A percentile compares a stretch with the other conserved stretches of the same genome.
phyloP scores from a whole-genome alignment of 306 rosid species.

The Chamaecrista fasciculata region DNA sequence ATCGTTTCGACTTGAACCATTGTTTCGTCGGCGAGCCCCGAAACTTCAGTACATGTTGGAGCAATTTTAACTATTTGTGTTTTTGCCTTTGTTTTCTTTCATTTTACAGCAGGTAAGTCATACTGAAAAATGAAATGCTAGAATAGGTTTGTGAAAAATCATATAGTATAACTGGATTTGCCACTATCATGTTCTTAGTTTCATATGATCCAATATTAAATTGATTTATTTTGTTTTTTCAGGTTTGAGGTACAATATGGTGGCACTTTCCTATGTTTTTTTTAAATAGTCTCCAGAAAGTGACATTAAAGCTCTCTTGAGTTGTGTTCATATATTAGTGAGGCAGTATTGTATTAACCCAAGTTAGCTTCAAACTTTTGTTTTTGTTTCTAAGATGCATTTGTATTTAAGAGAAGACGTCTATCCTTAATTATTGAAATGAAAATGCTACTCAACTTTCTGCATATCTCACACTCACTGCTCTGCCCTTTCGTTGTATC shows the following conservation, averaged over 20 bases:
- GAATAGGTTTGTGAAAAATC: too few relatives aligned
- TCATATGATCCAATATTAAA: too few relatives aligned
- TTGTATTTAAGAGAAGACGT: not conserved
- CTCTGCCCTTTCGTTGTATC: too few relatives aligned
- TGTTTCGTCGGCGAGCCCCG: constrained; percentile 87
- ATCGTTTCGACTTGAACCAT: constrained; percentile 88
- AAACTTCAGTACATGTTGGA: constrained; percentile 78
- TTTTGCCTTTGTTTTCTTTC: constrained; percentile 30
- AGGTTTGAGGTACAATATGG: not conserved
- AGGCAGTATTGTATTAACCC: not conserved
- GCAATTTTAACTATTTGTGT: constrained; percentile 49
- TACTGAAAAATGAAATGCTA: too few relatives aligned
- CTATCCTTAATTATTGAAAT: too few relatives aligned
- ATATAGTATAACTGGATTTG: too few relatives aligned
- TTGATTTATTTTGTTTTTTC: not conserved
- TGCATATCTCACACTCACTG: too few relatives aligned
- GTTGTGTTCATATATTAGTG: too few relatives aligned
- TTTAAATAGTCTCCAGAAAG: not conserved
- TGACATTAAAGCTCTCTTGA: not conserved
- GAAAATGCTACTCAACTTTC: too few relatives aligned
- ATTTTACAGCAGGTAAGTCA: constrained; percentile 41
- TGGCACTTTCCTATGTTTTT: not conserved
- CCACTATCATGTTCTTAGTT: too few relatives aligned
- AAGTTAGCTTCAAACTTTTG: not conserved
- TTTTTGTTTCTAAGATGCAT: not conserved